These are phyloP conservation scores for Dictyostelium citrinum DNA, from an alignment of 78 protist species.

Conservation along the genomic window DNA sequence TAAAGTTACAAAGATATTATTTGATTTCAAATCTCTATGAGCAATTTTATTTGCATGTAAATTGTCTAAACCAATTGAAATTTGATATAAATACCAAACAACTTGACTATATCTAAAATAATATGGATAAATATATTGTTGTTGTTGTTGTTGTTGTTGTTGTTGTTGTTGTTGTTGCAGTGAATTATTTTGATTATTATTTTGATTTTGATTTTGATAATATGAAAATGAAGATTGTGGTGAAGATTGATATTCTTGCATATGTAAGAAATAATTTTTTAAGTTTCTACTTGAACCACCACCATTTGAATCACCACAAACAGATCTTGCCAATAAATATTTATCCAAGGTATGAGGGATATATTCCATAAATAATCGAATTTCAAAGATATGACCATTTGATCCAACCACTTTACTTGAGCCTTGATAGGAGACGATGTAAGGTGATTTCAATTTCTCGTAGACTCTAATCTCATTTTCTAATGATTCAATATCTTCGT, in stretches of 20 bases:
- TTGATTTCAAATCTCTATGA: constrained; percentile 1
- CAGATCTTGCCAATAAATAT: background rate
- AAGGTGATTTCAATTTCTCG: background rate
- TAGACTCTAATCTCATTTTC: constrained; percentile 5
- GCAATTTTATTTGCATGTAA: background rate
- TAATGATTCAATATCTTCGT: background rate
- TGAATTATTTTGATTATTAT: background rate
- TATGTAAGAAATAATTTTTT: constrained; percentile 10
- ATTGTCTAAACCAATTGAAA: constrained; percentile 4
- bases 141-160: background rate
- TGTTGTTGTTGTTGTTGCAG: background rate
- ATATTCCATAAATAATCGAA: constrained; percentile 19
- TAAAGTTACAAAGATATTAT: constrained; percentile 8
- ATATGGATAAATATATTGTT: background rate
- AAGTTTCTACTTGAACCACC: background rate
- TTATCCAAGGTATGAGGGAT: background rate
- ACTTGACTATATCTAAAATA: background rate
- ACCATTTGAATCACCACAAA: background rate
- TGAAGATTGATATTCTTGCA: constrained; percentile 11
- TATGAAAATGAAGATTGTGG: background rate
- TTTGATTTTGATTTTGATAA: background rate
- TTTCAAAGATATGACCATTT: background rate
- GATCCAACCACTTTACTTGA: background rate
- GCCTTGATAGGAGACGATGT: constrained; percentile 1
- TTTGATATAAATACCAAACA: background rate